Evolutionary conservation across 2,329 filamentous ascomycete genomes (phyloP), one percentile per base, ranked within the genome.

Genomic region (Coleophoma eucalyptorum): DNA sequence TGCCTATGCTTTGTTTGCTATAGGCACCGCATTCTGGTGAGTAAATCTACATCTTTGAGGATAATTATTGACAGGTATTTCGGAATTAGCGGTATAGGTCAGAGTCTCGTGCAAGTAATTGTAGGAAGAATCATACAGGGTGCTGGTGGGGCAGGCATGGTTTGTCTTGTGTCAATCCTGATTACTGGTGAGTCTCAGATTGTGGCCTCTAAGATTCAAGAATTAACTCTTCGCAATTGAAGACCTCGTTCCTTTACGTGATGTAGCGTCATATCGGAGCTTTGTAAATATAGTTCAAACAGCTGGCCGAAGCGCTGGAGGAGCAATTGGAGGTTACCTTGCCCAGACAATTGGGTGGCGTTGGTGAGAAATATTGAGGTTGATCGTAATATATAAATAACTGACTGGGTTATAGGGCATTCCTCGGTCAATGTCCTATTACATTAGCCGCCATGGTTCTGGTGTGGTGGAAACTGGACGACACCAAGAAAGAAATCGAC

Each of bases 371-470:
- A 12, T 37, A 11, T 11, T 15, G 20, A 34, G 16, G 16, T 13
- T 31, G 32, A 46, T 32, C 7, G 19, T 46, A n/a, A 10, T 34
- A n/a, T 34, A 32, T 34, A n/a, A 37, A n/a, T 37, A 37, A 37
- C 34, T 12, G 12, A 11, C 12, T 12, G 12, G n/a, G 12, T 37
- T 5, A 46, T 20, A 57, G 58, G 75, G 80, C 79, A 0, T 86
- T 86, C 57, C 60, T 79, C 1, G 73, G 75, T 5, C 82, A 86
- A 64, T 70, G 75, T 1, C 82, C 81, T 0, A 66, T 81, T n/a
- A 74, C 80, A 15, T 50, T 75, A 0, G 19, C 79, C 2, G 79
- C 80, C 11, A 72, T 77, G 8, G 13, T 73, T 1, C 67, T 81
- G 3, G 73, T 79, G 1, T 37, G 65, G 1, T 62, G 67, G 31